A percentile compares a stretch with the other conserved stretches of the same genome.
These are phyloP conservation scores for Scedosporium aurantiacum DNA, from an alignment of 2,329 filamentous ascomycete genomes.

Conservation along the genomic window DNA sequence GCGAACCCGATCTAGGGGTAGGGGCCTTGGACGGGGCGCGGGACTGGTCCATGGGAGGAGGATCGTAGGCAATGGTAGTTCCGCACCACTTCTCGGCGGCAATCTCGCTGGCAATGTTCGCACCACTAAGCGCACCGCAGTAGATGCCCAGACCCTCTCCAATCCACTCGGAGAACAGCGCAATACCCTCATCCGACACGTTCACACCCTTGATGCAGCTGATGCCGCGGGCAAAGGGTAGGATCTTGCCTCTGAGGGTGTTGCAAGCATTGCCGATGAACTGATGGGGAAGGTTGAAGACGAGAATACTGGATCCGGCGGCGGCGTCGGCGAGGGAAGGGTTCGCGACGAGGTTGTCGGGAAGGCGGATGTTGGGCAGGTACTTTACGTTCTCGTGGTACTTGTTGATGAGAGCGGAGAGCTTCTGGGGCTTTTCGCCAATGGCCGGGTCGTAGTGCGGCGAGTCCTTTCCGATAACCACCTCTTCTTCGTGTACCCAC, in stretches of 20 bases:
- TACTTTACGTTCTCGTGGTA: conserved; percentile 97
- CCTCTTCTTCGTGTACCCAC: conserved; percentile 97
- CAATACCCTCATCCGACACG: conserved; percentile 74
- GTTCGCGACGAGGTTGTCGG: conserved; percentile 74
- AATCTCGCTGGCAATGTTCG: conserved; percentile 93
- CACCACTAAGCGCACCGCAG: conserved; percentile 87
- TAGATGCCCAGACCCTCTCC: conserved; percentile 87
- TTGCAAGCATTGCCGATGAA: conserved; percentile 85
- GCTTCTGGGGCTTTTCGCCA: conserved; percentile 64
- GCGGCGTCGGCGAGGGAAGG: conserved; percentile 71
- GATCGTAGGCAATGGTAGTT: conserved; percentile 93
- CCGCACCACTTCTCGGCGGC: conserved; percentile 94
- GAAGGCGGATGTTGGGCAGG: conserved; percentile 76
- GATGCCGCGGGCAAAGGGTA: conserved; percentile 86
- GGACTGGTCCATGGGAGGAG: conserved; percentile 69
- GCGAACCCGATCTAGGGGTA: conserved; percentile 35
- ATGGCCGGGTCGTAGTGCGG: conserved; percentile 58
- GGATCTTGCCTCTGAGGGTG: conserved; percentile 74
- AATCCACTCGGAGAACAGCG: conserved; percentile 90
- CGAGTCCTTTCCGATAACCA: conserved; percentile 60
- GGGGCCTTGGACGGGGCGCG: conserved; percentile 49
- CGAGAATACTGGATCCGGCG: conserved; percentile 71
- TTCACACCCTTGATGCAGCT: conserved; percentile 98
- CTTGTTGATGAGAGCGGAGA: conserved; percentile 83
- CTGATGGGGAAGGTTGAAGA: conserved; percentile 95